A percentile compares a stretch with the other conserved stretches of the same genome.
Evolutionary conservation across 352 stramenopile genomes (phyloP).

Genomic region (Globisporangium lucens): DNA sequence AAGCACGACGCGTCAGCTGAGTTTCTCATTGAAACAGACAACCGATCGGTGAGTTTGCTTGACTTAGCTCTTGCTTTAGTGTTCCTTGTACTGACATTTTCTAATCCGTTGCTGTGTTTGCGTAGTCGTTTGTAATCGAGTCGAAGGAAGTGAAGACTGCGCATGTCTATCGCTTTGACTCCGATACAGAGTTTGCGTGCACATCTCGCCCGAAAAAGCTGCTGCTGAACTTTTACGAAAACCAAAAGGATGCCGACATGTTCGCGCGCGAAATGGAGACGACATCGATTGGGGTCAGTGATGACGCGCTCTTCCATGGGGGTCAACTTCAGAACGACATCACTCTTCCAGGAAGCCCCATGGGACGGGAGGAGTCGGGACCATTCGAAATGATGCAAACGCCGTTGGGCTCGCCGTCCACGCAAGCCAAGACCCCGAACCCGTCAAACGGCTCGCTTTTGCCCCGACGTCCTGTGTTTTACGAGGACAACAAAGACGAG

Average conservation of each 20-base stretch:
- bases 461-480: constrained; percentile 40
- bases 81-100: not conserved
- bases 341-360: constrained; percentile 40
- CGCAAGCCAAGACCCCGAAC: constrained; percentile 6
- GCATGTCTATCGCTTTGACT: constrained; percentile 83
- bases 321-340: constrained; percentile 31
- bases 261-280: constrained; percentile 25
- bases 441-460: constrained; percentile 26
- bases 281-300: constrained; percentile 54
- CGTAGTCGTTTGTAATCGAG: constrained; percentile 39
- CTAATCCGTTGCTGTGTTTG: not conserved
- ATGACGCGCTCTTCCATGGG: constrained; percentile 44
- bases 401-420: constrained; percentile 40
- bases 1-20: constrained; percentile 59
- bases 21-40: constrained; percentile 64
- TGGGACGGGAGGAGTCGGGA: constrained; percentile 43
- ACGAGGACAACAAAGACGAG: constrained; percentile 40
- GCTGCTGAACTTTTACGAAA: constrained; percentile 67
- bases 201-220: constrained; percentile 67
- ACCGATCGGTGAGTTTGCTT: constrained; percentile 38
- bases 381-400: constrained; percentile 73
- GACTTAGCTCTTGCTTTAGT: not conserved
- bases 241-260: constrained; percentile 28
- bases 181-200: constrained; percentile 69
- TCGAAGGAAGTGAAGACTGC: constrained; percentile 76